Evolutionary conservation across 116 monocot genomes (phyloP), one percentile per base, ranked within the genome.

Genomic region (Iris pallida): DNA sequence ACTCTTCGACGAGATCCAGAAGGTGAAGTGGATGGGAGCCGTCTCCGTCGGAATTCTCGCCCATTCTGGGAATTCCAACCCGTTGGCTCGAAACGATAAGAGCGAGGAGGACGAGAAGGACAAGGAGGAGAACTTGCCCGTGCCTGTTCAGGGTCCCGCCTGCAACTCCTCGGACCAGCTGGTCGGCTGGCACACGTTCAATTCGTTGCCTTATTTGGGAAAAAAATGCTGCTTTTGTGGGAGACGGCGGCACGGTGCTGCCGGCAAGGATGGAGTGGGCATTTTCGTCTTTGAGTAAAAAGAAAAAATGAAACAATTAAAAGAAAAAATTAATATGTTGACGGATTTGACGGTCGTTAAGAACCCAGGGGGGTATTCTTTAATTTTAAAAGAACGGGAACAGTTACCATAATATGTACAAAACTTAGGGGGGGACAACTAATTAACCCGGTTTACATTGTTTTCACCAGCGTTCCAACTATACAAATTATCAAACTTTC

Each of bases 1-100:
- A 73, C 20, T 95, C 64, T 95, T 95, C 55, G 95, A 95, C 66
- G 95, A 95, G 75, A 83, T 88, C 60, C 91, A 91, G 66, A 83
- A 81, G 66, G 86, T 95, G 75, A 91, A 84, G 44, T 88, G 88
- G 91, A 65, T 91, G 45, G 95, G 90, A 7, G 88, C 86, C 0
- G 41, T 84, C 0, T 88, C 95, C 3, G 63, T 88, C 20, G 91
- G 95, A 41, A 91, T 95, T 72, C 84, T 95, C 11, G 88, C 73
- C 12, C 81, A 91, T 62, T 80, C 87, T 2, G 88, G 72, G 10
- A 78, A 59, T 53, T 8, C 79, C 17, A 78, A 78, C 1, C 20
- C 64, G 20, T 59, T 41, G 57, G 11, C 52, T 6, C 62, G 61
- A 16, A 56, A 53, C 8, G 57, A 72, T 8, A 71, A 83, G 60